These are phyloP conservation scores for Oehlia diaphana DNA, from an alignment of 192 early-diverging fungal genomes.

Conservation along the genomic window DNA sequence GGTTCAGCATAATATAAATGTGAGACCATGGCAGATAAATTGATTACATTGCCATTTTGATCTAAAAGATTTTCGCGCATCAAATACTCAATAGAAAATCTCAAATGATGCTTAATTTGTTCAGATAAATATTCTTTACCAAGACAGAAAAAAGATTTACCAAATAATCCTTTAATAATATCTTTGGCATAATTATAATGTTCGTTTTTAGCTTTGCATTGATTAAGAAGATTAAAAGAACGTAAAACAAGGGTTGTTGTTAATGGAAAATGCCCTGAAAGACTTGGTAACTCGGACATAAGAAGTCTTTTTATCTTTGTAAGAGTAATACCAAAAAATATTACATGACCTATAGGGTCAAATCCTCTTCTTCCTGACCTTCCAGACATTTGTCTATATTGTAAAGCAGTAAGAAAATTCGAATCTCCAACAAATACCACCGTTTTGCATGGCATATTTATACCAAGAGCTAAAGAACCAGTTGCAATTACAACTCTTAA, in stretches of 20 bases:
- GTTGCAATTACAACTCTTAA: slow-evolving; percentile 46
- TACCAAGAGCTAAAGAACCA: slow-evolving; percentile 35
- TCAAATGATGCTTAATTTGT: slow-evolving; percentile 42
- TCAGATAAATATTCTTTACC: slow-evolving; percentile 33
- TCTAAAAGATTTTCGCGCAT: slow-evolving; percentile 32
- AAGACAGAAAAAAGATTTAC: slow-evolving; percentile 32
- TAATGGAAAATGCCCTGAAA: slow-evolving; percentile 43
- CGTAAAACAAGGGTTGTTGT: slow-evolving; percentile 45
- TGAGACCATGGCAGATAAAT: slow-evolving; percentile 30
- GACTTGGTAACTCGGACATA: slow-evolving; percentile 36
- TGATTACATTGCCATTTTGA: slow-evolving; percentile 21
- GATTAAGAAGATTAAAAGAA: slow-evolving; percentile 31
- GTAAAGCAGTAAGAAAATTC: slow-evolving; percentile 40
- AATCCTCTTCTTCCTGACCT: slow-evolving; percentile 45
- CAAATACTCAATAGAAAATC: slow-evolving; percentile 50
- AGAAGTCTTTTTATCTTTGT: slow-evolving; percentile 44
- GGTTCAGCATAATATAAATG: slow-evolving; percentile 43
- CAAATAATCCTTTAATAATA: slow-evolving; percentile 29
- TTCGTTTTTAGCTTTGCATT: too few relatives aligned
- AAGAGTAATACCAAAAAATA: slow-evolving; percentile 42
- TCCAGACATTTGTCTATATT: slow-evolving; percentile 42
- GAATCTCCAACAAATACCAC: slow-evolving; percentile 45
- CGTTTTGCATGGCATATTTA: slow-evolving; percentile 48
- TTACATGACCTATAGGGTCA: slow-evolving; percentile 42
- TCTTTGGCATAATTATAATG: background rate